Base-by-base conservation (phyloP, 139 green algal genomes). In the Nannochloris sp. region DNA sequence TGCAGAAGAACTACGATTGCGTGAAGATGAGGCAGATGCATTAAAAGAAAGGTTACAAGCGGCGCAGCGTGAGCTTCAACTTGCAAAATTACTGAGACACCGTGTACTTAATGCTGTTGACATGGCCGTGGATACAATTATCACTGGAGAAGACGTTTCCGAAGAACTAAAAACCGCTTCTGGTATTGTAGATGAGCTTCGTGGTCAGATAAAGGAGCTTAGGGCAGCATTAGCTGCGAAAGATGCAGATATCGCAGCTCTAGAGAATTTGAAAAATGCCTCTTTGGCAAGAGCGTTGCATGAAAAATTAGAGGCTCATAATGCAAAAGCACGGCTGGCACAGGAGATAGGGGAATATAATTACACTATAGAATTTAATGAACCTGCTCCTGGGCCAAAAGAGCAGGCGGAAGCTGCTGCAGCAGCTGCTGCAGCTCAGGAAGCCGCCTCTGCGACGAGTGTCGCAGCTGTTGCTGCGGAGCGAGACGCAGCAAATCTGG, bases 91-190 rank as follows among this genome's bases (percentile, higher is more conserved):
- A 53, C 66, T 36, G 48, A 70, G 35, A 61, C 59, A 61, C 19
- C 54, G 54, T 19, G 23, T 61, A 25, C 54, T 61, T 0, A n/a
- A n/a, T 19, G 23, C 32, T 38, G 54, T 61, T 38, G 54, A 61
- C 24, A n/a, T 19, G 0, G 65, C 60, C 2, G 65, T 77, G 14
- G 62, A 67, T 24, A 61, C 68, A 13, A 29, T 54, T 44, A 51
- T 76, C 29, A 44, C 67, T 23, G 27, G 64, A 38, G 61, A 77
- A 15, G 62, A 77, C 53, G 69, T 74, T n/a, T 19, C 31, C 23
- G 32, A 61, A 38, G 19, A 61, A 24, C 25, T 61, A 45, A n/a
- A n/a, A 33, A 53, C 0, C 46, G 25, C 23, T 64, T 19, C 25
- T 23, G 30, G 30, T 15, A 64, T 51, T 9, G 32, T 66, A 30